phyloP scores from a whole-genome alignment of 768 basidiomycete species.

The Cantharellus anzutake region DNA sequence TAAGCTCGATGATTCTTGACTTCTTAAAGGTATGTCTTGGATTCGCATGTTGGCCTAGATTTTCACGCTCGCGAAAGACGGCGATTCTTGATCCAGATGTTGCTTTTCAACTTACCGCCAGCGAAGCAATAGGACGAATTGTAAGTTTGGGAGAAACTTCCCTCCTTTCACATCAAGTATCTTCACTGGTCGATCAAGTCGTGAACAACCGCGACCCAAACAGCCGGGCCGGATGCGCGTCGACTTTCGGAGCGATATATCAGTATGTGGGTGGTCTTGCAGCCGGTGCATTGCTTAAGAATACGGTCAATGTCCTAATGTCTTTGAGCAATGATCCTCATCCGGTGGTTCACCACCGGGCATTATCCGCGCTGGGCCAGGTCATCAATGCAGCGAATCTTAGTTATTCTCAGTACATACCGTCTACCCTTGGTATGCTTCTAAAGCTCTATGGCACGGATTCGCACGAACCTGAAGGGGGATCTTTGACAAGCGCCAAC shows the following conservation, averaged over 20 bases:
- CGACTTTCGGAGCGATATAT: slow-evolving; percentile 86
- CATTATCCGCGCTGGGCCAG: slow-evolving; percentile 61
- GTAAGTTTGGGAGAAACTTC: slow-evolving; percentile 65
- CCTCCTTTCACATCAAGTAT: slow-evolving; percentile 74
- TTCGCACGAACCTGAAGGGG: slow-evolving; percentile 85
- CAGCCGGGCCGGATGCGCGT: slow-evolving; percentile 80
- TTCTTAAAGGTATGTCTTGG: slow-evolving; percentile 51
- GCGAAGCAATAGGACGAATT: slow-evolving; percentile 77
- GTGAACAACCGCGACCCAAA: slow-evolving; percentile 88
- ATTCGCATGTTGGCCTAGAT: background rate
- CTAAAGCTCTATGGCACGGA: slow-evolving; percentile 79
- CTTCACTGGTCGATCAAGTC: slow-evolving; percentile 80
- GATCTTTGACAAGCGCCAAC: slow-evolving; percentile 63
- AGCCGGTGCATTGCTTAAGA: slow-evolving; percentile 85
- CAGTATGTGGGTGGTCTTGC: slow-evolving; percentile 85
- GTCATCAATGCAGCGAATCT: slow-evolving; percentile 87
- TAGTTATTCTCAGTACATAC: slow-evolving; percentile 76
- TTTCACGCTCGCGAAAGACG: slow-evolving; percentile 4
- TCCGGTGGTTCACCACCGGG: slow-evolving; percentile 89
- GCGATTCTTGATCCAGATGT: slow-evolving; percentile 65
- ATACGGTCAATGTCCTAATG: slow-evolving; percentile 87
- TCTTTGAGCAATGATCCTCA: slow-evolving; percentile 92
- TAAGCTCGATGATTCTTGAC: slow-evolving; percentile 40
- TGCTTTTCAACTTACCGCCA: slow-evolving; percentile 55
- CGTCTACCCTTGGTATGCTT: slow-evolving; percentile 75